Percentiles rank a stretch among this genome's conserved stretches.
These are phyloP conservation scores for Diaporthe humulicola DNA, from an alignment of 2,329 filamentous ascomycete species.

Conservation along the genomic window DNA sequence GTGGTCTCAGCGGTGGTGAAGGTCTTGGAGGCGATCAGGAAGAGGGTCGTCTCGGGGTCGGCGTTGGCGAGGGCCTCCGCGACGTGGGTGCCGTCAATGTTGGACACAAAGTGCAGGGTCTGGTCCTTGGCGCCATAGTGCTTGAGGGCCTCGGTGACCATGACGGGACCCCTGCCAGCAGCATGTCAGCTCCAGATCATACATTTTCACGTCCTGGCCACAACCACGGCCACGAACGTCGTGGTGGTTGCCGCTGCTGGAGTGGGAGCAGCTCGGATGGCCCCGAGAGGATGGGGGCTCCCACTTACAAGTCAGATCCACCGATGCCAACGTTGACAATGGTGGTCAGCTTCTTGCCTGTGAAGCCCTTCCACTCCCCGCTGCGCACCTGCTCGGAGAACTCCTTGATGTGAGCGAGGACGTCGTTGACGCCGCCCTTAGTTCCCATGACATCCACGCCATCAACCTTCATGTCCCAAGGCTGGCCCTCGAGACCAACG, in stretches of 20 bases:
- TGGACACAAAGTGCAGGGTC: conserved; percentile 98
- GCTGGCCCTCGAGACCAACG: conserved; percentile 66
- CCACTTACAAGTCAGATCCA: conserved; percentile 92
- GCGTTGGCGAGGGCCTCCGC: conserved; percentile 90
- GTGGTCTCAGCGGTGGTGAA: conserved; percentile 98
- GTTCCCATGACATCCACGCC: conserved; percentile 93
- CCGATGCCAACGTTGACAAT: conserved; percentile 99
- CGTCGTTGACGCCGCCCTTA: conserved; percentile 88
- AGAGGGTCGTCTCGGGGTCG: conserved; percentile 97
- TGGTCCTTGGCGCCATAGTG: conserved; percentile 88
- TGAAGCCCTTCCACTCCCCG: conserved; percentile 96
- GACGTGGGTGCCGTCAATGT: conserved; percentile 99
- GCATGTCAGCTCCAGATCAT: conserved; percentile 44
- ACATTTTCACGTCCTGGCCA: background rate
- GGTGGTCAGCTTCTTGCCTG: conserved; percentile 96
- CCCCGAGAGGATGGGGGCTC: background rate
- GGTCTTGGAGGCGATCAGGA: conserved; percentile 98
- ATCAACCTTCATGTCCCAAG: conserved; percentile 86
- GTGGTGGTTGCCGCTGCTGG: background rate
- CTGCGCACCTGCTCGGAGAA: conserved; percentile 96
- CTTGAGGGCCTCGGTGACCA: conserved; percentile 98
- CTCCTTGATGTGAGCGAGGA: conserved; percentile 97
- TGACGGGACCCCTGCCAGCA: conserved; percentile 84
- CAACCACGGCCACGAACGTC: background rate
- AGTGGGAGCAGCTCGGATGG: background rate